Evolutionary conservation across 2,329 filamentous ascomycete species (phyloP).

Genomic region (Paraphaeosphaeria sporulosa): DNA sequence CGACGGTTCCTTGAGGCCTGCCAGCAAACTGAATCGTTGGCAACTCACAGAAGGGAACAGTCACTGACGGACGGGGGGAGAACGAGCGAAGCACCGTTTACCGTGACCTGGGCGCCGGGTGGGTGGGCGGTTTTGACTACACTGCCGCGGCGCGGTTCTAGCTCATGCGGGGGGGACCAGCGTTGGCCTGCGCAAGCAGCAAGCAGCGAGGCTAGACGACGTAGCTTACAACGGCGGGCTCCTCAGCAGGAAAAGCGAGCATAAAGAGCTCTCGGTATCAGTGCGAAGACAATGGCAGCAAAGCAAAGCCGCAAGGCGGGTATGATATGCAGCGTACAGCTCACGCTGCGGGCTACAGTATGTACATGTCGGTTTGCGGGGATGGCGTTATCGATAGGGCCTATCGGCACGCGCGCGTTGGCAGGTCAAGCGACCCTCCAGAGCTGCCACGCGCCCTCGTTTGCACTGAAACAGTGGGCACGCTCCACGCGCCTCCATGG

Average conservation of each 20-base stretch:
- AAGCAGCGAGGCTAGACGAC: not conserved
- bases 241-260: not conserved
- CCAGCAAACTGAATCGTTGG: slow-evolving; percentile 15
- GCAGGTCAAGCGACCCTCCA: slow-evolving; percentile 23
- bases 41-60: slow-evolving; percentile 13
- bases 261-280: not conserved
- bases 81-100: not conserved
- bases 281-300: not conserved
- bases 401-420: not conserved
- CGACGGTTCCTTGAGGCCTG: slow-evolving; percentile 1
- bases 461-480: slow-evolving; percentile 21
- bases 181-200: too few species aligned
- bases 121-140: slow-evolving; percentile 6
- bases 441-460: not conserved
- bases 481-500: slow-evolving; percentile 16
- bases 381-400: slow-evolving; percentile 20
- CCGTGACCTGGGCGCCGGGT: not conserved
- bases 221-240: not conserved
- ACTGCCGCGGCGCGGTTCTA: not conserved
- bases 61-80: not conserved
- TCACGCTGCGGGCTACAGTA: not conserved
- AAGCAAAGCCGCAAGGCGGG: not conserved
- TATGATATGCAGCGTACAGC: not conserved
- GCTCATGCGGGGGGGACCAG: slow-evolving; percentile 8
- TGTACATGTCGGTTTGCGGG: not conserved